phyloP scores from a whole-genome alignment of 2,329 filamentous ascomycete genomes.

The Aspergillus neotritici region DNA sequence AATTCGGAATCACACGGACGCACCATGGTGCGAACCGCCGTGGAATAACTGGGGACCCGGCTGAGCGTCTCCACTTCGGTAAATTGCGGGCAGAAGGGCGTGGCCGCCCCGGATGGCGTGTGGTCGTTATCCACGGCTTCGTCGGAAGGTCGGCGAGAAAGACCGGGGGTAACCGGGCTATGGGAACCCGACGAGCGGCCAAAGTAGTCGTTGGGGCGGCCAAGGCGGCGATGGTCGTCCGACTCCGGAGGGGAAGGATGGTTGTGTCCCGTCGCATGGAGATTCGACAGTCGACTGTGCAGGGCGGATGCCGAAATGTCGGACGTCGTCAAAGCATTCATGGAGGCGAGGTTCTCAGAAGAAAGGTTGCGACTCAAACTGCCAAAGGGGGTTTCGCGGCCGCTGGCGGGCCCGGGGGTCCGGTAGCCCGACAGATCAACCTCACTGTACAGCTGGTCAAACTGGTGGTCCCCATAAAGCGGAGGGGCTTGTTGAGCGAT shows the following conservation, averaged over 20 bases:
- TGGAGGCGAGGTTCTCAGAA: slow-evolving; percentile 67
- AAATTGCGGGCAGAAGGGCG: slow-evolving; percentile 39
- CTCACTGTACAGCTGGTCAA: slow-evolving; percentile 87
- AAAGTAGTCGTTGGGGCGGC: slow-evolving; percentile 29
- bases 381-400: slow-evolving; percentile 73
- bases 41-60: slow-evolving; percentile 72
- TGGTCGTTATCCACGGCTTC: slow-evolving; percentile 42
- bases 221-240: slow-evolving; percentile 21
- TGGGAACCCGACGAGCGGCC: slow-evolving; percentile 26
- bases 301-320: slow-evolving; percentile 59
- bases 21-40: slow-evolving; percentile 62
- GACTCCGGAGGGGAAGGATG: slow-evolving; percentile 19
- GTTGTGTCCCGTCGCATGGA: slow-evolving; percentile 37
- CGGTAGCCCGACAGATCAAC: slow-evolving; percentile 76
- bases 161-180: slow-evolving; percentile 28
- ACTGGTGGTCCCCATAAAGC: slow-evolving; percentile 80
- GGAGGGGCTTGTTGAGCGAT: slow-evolving; percentile 72
- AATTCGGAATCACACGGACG: slow-evolving; percentile 50
- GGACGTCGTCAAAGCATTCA: slow-evolving; percentile 47
- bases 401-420: slow-evolving; percentile 61
- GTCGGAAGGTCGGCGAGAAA: slow-evolving; percentile 45
- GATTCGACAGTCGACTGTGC: slow-evolving; percentile 60
- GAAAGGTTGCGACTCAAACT: slow-evolving; percentile 68
- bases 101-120: slow-evolving; percentile 36
- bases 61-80: slow-evolving; percentile 60